phyloP scores from a whole-genome alignment of 495 filamentous ascomycete species.

The Saxispiralis lemnorum region DNA sequence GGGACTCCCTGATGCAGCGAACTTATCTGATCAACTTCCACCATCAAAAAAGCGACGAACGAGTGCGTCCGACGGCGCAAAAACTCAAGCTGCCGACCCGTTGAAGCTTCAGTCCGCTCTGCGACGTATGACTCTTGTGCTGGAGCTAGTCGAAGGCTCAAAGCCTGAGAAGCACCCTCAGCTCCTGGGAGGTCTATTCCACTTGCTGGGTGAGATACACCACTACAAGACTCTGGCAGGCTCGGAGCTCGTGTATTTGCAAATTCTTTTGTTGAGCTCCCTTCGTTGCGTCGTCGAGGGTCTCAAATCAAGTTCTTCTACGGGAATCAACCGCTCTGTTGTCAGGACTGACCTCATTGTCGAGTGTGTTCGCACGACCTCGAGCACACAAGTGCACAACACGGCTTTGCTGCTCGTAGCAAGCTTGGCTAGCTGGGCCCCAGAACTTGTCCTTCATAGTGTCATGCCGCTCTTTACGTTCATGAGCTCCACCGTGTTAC shows the following conservation, averaged over 20 bases:
- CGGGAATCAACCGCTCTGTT: slow-evolving; percentile 52
- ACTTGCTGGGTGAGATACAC: slow-evolving; percentile 64
- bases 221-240: slow-evolving; percentile 52
- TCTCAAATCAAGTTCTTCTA: slow-evolving; percentile 34
- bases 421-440: slow-evolving; percentile 60
- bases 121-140: slow-evolving; percentile 63
- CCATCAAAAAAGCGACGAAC: slow-evolving; percentile 59
- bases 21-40: slow-evolving; percentile 45
- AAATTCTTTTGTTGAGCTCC: slow-evolving; percentile 58
- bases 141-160: slow-evolving; percentile 70
- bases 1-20: slow-evolving; percentile 45
- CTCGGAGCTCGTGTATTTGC: slow-evolving; percentile 71
- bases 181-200: slow-evolving; percentile 61
- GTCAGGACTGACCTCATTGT: slow-evolving; percentile 77
- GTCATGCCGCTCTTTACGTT: slow-evolving; percentile 99
- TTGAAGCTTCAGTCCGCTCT: slow-evolving; percentile 43
- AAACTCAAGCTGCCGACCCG: slow-evolving; percentile 27
- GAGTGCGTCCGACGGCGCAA: slow-evolving; percentile 42
- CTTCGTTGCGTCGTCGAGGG: slow-evolving; percentile 62
- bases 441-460: slow-evolving; percentile 78
- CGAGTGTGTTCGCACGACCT: slow-evolving; percentile 73
- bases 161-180: slow-evolving; percentile 51
- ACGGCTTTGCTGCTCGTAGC: slow-evolving; percentile 76
- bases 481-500: slow-evolving; percentile 74
- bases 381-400: slow-evolving; percentile 81